phyloP scores from a whole-genome alignment of 371 early-diverging fungal genomes.

The Blastocladiella emersonii region DNA sequence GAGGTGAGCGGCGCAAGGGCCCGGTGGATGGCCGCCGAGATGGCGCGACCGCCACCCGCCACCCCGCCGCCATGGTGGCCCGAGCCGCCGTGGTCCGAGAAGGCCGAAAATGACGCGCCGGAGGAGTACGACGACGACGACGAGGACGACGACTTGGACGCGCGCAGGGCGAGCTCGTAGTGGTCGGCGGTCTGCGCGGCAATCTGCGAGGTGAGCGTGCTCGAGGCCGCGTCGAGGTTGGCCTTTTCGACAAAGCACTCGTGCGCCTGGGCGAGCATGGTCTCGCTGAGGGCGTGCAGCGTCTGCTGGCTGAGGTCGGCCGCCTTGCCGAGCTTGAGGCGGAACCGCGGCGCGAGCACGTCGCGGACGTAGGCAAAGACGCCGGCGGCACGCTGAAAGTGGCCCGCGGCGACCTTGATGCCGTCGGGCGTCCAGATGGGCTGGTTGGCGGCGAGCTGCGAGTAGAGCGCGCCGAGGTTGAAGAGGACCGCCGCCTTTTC shows the following conservation, averaged over 20 bases:
- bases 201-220: slow-evolving; percentile 19
- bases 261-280: slow-evolving; percentile 33
- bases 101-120: not conserved
- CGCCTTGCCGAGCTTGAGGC: slow-evolving; percentile 19
- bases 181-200: slow-evolving; percentile 29
- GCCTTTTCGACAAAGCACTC: slow-evolving; percentile 37
- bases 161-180: slow-evolving; percentile 20
- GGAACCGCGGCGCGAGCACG: slow-evolving; percentile 21
- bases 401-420: slow-evolving; percentile 20
- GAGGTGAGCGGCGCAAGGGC: not conserved
- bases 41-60: too few species aligned
- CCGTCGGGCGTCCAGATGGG: slow-evolving; percentile 23
- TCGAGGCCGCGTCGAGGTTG: slow-evolving; percentile 21
- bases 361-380: slow-evolving; percentile 24
- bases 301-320: slow-evolving; percentile 25
- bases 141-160: not conserved
- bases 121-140: not conserved
- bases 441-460: slow-evolving; percentile 23
- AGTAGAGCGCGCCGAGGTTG: slow-evolving; percentile 31
- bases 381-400: slow-evolving; percentile 36
- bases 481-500: slow-evolving; percentile 35
- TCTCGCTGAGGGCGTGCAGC: slow-evolving; percentile 19
- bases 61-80: too few species aligned
- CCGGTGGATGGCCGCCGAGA: not conserved
- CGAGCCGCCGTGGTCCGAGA: slow-evolving; percentile 7